Evolutionary conservation across 2,329 filamentous ascomycete genomes (phyloP), one percentile per base, ranked within the genome.

Genomic region (Metarhizium humberi): DNA sequence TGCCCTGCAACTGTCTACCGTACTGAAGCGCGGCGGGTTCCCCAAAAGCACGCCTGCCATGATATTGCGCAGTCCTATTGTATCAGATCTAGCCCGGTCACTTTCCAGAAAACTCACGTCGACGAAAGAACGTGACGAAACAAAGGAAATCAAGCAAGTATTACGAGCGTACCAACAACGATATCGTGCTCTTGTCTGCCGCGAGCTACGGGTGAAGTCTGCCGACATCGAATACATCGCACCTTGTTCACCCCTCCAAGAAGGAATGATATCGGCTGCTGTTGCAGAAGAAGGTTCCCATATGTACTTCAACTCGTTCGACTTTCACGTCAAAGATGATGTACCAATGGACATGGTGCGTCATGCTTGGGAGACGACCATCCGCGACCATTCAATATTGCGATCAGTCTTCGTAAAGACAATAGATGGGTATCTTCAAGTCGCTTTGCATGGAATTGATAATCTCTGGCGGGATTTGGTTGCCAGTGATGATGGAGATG

Each of bases 201-300:
- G 73, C 6, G 69, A 73, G 3, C 71, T 95, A 0, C 69, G 70
- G 0, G 59, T 86, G 2, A 62, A 73, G 0, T 67, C 73, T 1
- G 64, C 70, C 6, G 73, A 83, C 1, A 78, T 96, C 10, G 87
- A 94, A 64, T 81, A 82, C 56, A 81, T 96, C 52, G 83, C 83
- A 0, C 92, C 91, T 4, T 96, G 92, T 65, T 95, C 92, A 1
- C 81, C 91, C 0, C 73, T 96, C 1, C 92, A 96, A 64, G 84
- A 92, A 66, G 92, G 91, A 0, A 92, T 96, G 74, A 82, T 96
- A 51, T 86, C 87, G 6, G 80, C 84, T 51, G 85, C 84, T 29
- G 66, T 87, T 42, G 79, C 70, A 0, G 65, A 82, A 10, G 82
- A 74, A 18, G 70, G 77, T 0, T 66, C 73, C 0, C 75, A 77